Conservation (phyloP, 2,329 filamentous ascomycete genomes). For the Phyllosticta citriasiana region DNA sequence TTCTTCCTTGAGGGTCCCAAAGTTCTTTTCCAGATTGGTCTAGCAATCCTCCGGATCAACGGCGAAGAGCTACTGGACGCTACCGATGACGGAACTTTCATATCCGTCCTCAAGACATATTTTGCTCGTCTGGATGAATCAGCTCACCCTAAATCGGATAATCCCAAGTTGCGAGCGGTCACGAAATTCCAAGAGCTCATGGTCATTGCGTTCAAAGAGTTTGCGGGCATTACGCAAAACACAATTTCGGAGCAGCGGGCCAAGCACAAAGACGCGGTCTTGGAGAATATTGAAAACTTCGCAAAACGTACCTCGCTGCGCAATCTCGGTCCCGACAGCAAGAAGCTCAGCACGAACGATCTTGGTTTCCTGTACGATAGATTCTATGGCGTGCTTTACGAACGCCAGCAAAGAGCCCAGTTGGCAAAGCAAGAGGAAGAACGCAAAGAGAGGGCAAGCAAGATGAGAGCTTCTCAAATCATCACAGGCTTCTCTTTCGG, state of each 20-base stretch:
- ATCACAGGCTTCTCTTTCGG: conserved; percentile 37
- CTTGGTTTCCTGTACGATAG: conserved; percentile 85
- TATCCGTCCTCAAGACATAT: conserved; percentile 90
- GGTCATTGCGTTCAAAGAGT: conserved; percentile 98
- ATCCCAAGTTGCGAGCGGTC: conserved; percentile 84
- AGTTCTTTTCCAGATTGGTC: conserved; percentile 89
- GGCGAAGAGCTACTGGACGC: conserved; percentile 92
- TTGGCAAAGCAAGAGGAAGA: conserved; percentile 57
- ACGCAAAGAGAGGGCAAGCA: conserved; percentile 57
- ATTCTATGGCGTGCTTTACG: conserved; percentile 87
- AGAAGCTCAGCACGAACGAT: conserved; percentile 75
- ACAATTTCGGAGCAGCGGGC: conserved; percentile 81
- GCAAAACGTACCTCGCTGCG: conserved; percentile 93
- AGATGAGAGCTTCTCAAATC: conserved; percentile 41
- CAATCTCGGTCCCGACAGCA: conserved; percentile 92
- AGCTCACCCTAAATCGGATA: conserved; percentile 90
- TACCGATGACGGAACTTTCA: conserved; percentile 89
- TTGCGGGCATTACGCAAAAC: conserved; percentile 86
- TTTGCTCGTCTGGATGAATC: conserved; percentile 91
- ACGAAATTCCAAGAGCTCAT: conserved; percentile 96
- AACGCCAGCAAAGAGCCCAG: conserved; percentile 73
- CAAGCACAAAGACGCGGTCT: conserved; percentile 87
- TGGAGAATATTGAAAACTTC: conserved; percentile 95
- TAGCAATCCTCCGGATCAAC: conserved; percentile 95
- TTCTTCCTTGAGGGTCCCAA: conserved; percentile 98